Conservation (phyloP, 768 basidiomycete genomes). For the Dictyophora rubrovolvata region DNA sequence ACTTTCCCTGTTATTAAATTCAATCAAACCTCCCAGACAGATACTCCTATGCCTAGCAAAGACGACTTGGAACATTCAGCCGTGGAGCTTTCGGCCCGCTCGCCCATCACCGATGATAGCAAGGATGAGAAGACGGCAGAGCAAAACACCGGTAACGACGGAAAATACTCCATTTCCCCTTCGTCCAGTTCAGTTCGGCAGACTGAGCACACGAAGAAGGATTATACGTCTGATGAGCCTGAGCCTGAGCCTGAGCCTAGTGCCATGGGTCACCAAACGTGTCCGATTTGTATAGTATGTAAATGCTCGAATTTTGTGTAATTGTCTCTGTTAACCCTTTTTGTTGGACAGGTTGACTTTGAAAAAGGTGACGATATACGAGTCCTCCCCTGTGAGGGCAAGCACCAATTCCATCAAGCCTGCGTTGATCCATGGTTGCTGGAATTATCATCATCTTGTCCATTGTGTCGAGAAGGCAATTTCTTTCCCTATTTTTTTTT, state of each 20-base stretch:
- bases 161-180: too few species aligned
- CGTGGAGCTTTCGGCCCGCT: background rate
- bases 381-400: conserved; percentile 82
- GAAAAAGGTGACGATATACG: conserved; percentile 89
- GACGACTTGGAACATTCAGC: conserved; percentile 10
- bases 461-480: conserved; percentile 83
- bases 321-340: background rate
- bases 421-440: conserved; percentile 95
- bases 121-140: conserved; percentile 1
- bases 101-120: background rate
- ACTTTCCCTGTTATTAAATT: conserved; percentile 95
- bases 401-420: conserved; percentile 79
- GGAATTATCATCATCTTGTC: conserved; percentile 82
- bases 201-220: too few species aligned
- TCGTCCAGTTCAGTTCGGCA: too few species aligned
- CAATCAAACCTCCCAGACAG: conserved; percentile 22
- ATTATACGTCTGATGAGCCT: too few species aligned
- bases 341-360: conserved; percentile 49
- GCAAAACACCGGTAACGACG: too few species aligned
- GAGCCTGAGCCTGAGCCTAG: too few species aligned
- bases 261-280: conserved; percentile 72
- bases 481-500: background rate
- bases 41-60: background rate
- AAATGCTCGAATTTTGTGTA: background rate
- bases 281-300: conserved; percentile 76